These are phyloP conservation scores for Aspergillus quadricinctus DNA, from an alignment of 2,329 filamentous ascomycete genomes.

Conservation along the genomic window DNA sequence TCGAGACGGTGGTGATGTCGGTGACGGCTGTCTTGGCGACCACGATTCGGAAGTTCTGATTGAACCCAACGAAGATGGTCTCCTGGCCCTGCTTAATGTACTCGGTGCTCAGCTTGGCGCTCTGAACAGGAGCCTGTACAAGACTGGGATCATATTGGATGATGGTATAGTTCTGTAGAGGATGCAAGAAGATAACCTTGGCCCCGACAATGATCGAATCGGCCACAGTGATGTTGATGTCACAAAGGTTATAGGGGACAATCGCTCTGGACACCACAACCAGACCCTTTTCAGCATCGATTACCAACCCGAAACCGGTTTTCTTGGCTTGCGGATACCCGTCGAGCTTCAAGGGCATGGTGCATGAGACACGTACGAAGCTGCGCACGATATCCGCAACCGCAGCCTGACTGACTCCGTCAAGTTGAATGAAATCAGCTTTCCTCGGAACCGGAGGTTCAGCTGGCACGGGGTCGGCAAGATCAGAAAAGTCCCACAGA, in stretches of 20 bases:
- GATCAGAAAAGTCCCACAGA: slow-evolving; percentile 88
- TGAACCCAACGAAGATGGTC: slow-evolving; percentile 97
- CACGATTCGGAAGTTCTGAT: slow-evolving; percentile 88
- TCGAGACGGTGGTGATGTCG: slow-evolving; percentile 94
- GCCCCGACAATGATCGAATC: slow-evolving; percentile 93
- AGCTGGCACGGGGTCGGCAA: slow-evolving; percentile 75
- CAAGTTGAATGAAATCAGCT: slow-evolving; percentile 87
- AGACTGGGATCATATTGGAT: slow-evolving; percentile 90
- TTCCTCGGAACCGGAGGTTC: slow-evolving; percentile 67
- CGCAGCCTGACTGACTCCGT: slow-evolving; percentile 79
- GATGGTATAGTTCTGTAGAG: slow-evolving; percentile 93
- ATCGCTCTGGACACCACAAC: slow-evolving; percentile 92
- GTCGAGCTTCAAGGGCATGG: slow-evolving; percentile 92
- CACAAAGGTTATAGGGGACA: slow-evolving; percentile 93
- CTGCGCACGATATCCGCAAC: slow-evolving; percentile 92
- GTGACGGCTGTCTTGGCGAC: slow-evolving; percentile 93
- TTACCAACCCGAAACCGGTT: slow-evolving; percentile 93
- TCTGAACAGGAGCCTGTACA: slow-evolving; percentile 90
- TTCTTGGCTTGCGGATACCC: slow-evolving; percentile 95
- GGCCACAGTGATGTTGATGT: slow-evolving; percentile 92
- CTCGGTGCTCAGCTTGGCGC: slow-evolving; percentile 74
- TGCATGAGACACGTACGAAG: slow-evolving; percentile 88
- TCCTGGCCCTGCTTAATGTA: slow-evolving; percentile 88
- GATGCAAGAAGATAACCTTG: slow-evolving; percentile 93
- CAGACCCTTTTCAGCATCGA: slow-evolving; percentile 92